These are phyloP conservation scores for Camellia oleifera DNA, from an alignment of 179 eudicot species.

Conservation along the genomic window DNA sequence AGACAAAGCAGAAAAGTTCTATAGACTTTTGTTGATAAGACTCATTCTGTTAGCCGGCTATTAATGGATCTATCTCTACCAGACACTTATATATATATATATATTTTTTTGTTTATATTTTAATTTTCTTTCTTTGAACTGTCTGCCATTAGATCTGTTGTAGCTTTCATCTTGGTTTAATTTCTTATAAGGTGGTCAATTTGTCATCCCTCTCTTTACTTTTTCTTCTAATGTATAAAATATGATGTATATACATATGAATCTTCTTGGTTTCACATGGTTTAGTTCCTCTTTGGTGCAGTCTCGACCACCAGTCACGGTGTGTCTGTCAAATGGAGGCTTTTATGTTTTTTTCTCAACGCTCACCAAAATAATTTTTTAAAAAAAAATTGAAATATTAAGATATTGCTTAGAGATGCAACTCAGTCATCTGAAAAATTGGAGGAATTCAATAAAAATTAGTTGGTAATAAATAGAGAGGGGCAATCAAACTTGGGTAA, in stretches of 20 bases:
- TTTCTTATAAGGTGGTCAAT: background rate
- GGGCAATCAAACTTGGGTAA: too few relatives aligned
- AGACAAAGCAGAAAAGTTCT: background rate
- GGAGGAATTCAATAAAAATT: too few relatives aligned
- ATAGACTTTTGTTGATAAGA: background rate
- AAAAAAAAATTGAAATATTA: too few relatives aligned
- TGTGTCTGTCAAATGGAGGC: background rate
- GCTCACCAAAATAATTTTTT: too few relatives aligned
- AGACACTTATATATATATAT: background rate
- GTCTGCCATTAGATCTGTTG: conserved; percentile 6
- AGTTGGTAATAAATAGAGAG: too few relatives aligned
- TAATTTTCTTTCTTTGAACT: background rate
- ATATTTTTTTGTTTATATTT: too few relatives aligned
- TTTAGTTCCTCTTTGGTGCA: background rate
- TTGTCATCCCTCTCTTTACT: background rate
- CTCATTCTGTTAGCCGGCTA: background rate
- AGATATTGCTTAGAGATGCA: too few relatives aligned
- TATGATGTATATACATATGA: background rate
- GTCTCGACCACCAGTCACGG: background rate
- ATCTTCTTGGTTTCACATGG: conserved; percentile 3
- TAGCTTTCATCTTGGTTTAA: background rate
- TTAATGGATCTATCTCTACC: background rate
- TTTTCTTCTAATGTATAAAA: too few relatives aligned
- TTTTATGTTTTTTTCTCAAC: too few relatives aligned
- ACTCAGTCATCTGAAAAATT: too few relatives aligned